Conservation (phyloP, 2,329 filamentous ascomycete genomes). For the Stachybotrys chartarum region DNA sequence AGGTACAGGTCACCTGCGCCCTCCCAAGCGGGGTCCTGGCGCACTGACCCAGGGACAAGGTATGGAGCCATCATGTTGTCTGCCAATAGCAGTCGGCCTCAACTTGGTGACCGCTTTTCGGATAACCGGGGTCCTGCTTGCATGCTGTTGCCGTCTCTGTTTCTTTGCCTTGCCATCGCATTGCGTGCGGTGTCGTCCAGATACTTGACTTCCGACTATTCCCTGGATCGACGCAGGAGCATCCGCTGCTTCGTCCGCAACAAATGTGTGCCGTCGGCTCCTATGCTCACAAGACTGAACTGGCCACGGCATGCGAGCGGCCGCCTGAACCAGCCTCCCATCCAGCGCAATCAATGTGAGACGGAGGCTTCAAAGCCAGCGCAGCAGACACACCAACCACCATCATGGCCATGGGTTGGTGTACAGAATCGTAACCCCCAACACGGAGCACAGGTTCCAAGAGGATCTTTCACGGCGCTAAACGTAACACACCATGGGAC, state of each 20-base stretch:
- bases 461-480: not conserved
- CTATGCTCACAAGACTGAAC: not conserved
- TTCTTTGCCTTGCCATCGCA: no score
- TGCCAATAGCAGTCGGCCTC: not conserved
- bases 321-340: not conserved
- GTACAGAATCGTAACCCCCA: not conserved
- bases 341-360: not conserved
- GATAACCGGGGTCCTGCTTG: no score
- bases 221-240: no score
- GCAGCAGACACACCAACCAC: not conserved
- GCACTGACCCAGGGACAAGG: slow-evolving; percentile 24
- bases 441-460: not conserved
- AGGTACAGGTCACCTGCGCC: slow-evolving; percentile 29
- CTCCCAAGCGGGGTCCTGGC: not conserved
- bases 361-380: not conserved
- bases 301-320: not conserved
- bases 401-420: not conserved
- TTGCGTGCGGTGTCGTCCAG: no score
- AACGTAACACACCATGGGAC: not conserved
- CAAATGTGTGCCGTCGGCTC: not conserved
- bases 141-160: no score
- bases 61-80: slow-evolving; percentile 8
- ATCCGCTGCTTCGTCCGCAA: not conserved
- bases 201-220: no score
- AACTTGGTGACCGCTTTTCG: not conserved